Conservation (phyloP, 2,329 filamentous ascomycete species). For the Trematosphaeria pertusa region DNA sequence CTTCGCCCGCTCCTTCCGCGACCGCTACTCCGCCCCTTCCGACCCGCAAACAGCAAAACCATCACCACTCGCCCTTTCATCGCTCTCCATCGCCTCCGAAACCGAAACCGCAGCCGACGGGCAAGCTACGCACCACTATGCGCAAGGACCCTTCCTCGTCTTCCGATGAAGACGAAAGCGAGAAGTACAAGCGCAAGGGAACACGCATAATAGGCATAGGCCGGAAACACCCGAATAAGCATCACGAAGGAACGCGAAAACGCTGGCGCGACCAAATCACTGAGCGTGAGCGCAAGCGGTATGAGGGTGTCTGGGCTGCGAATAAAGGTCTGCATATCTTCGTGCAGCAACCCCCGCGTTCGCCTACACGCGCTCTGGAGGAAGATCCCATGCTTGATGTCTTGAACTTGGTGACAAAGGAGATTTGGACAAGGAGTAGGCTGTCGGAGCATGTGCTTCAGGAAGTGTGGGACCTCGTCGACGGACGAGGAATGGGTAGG, state of each 20-base stretch:
- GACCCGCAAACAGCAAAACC: slow-evolving; percentile 51
- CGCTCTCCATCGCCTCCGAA: slow-evolving; percentile 48
- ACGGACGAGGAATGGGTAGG: slow-evolving; percentile 61
- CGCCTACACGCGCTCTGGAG: slow-evolving; percentile 14
- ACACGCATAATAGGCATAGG: slow-evolving; percentile 61
- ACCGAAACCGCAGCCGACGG: slow-evolving; percentile 49
- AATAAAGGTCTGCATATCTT: slow-evolving; percentile 67
- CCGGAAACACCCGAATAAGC: slow-evolving; percentile 69
- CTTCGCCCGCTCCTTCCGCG: slow-evolving; percentile 48
- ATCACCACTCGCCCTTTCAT: slow-evolving; percentile 45
- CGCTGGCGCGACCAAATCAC: slow-evolving; percentile 80
- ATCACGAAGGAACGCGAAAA: slow-evolving; percentile 77
- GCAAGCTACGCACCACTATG: slow-evolving; percentile 70
- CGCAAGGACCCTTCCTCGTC: slow-evolving; percentile 58
- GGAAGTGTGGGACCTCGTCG: slow-evolving; percentile 80
- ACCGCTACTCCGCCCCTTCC: slow-evolving; percentile 46
- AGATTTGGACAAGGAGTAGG: slow-evolving; percentile 77
- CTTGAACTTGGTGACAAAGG: slow-evolving; percentile 71
- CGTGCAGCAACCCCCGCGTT: slow-evolving; percentile 13
- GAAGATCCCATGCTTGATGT: slow-evolving; percentile 60
- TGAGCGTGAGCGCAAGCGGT: slow-evolving; percentile 75
- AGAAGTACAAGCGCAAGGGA: slow-evolving; percentile 60
- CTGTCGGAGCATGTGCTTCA: slow-evolving; percentile 72
- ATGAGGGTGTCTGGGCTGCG: slow-evolving; percentile 85
- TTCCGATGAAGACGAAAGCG: slow-evolving; percentile 61